phyloP scores from a whole-genome alignment of 2,329 filamentous ascomycete species.

The Akanthomyces muscarius region DNA sequence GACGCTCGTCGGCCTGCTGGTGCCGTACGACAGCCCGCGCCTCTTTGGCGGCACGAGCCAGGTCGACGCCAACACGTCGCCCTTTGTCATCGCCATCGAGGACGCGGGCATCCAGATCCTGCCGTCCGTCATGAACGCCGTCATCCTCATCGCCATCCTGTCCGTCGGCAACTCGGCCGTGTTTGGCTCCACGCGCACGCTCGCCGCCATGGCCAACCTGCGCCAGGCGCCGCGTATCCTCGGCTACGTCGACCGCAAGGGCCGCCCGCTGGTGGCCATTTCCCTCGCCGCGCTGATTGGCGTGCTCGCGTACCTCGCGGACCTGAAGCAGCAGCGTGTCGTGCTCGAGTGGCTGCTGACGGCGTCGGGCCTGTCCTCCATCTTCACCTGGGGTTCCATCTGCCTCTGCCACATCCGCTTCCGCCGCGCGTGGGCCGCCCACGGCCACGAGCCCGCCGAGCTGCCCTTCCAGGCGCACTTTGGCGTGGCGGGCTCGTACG shows the following conservation, averaged over 20 bases:
- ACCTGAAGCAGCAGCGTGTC: slow-evolving; percentile 50
- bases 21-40: slow-evolving; percentile 53
- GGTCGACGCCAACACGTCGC: slow-evolving; percentile 61
- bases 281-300: slow-evolving; percentile 58
- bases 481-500: slow-evolving; percentile 69
- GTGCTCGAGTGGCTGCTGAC: slow-evolving; percentile 74
- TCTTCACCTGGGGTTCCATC: slow-evolving; percentile 67
- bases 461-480: slow-evolving; percentile 72
- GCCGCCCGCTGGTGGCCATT: slow-evolving; percentile 68
- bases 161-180: slow-evolving; percentile 82
- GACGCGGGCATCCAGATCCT: slow-evolving; percentile 71
- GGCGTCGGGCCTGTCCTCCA: slow-evolving; percentile 60
- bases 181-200: slow-evolving; percentile 77
- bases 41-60: slow-evolving; percentile 25
- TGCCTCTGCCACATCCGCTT: slow-evolving; percentile 63
- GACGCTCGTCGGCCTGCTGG: slow-evolving; percentile 68
- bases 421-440: slow-evolving; percentile 53
- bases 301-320: slow-evolving; percentile 67
- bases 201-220: slow-evolving; percentile 78
- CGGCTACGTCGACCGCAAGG: slow-evolving; percentile 70
- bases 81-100: slow-evolving; percentile 81
- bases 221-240: slow-evolving; percentile 68
- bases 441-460: slow-evolving; percentile 63
- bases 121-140: slow-evolving; percentile 78
- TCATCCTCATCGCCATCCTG: slow-evolving; percentile 80